phyloP scores from a whole-genome alignment of 352 stramenopile genomes.

The Phytopythium oedochilum region DNA sequence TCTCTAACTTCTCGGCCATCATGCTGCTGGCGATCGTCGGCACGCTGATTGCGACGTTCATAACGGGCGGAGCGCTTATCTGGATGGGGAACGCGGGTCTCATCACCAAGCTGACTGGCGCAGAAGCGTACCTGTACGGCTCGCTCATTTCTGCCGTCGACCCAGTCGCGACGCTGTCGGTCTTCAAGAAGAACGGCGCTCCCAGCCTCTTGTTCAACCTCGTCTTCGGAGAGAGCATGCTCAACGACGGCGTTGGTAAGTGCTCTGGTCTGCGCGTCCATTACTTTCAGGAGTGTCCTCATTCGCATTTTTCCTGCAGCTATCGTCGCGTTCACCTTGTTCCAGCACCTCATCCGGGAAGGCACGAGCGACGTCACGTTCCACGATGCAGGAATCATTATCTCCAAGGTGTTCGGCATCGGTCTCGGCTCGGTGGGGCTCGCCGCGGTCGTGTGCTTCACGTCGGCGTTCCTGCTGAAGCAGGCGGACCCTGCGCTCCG shows the following conservation, averaged over 20 bases:
- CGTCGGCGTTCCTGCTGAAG: conserved; percentile 79
- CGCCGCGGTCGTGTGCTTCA: conserved; percentile 66
- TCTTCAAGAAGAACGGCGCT: conserved; percentile 91
- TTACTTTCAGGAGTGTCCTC: too few species aligned
- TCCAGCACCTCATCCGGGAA: conserved; percentile 78
- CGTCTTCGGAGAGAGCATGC: conserved; percentile 94
- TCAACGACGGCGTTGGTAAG: conserved; percentile 92
- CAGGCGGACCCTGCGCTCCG: conserved; percentile 65
- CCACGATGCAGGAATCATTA: conserved; percentile 68
- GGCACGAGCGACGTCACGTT: conserved; percentile 64
- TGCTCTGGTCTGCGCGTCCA: too few species aligned
- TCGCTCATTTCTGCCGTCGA: conserved; percentile 92
- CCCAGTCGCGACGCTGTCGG: conserved; percentile 89
- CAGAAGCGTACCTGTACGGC: conserved; percentile 91
- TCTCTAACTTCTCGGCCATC: conserved; percentile 87
- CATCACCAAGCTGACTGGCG: conserved; percentile 78
- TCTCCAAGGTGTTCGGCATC: conserved; percentile 81
- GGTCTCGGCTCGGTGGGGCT: conserved; percentile 75
- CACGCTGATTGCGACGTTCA: conserved; percentile 76
- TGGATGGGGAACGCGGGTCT: conserved; percentile 62
- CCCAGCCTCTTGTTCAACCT: conserved; percentile 92
- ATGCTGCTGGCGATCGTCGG: conserved; percentile 75
- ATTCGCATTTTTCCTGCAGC: conserved; percentile 20
- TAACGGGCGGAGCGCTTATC: conserved; percentile 71
- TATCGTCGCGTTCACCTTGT: conserved; percentile 81